Base-by-base conservation (phyloP, 768 basidiomycete species). In the Naganishia vaughanmartiniae region DNA sequence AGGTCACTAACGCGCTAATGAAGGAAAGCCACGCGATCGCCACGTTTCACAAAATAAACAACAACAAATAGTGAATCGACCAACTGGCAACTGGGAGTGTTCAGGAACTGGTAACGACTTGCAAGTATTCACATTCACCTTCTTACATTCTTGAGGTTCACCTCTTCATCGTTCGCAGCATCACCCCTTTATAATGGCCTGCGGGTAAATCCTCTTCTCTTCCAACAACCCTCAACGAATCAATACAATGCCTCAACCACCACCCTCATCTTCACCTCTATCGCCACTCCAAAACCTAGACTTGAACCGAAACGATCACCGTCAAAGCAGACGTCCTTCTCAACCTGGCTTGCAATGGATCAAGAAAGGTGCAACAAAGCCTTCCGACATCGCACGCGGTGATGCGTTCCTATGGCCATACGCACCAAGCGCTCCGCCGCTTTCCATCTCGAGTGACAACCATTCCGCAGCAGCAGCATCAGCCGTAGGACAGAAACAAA, bases 231-330 rank as follows among this genome's bases (percentile, higher is more conserved):
- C 48, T 51, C 21, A 4, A 51, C 48, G 48, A 51, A 51, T 26
- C 48, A 26, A 1, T 45, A 65, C 31, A 65, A 28, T 46, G 42
- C 60, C 33, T 24, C 36, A 45, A 53, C 65, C 65, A 53, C 42
- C 17, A 28, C 45, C 48, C 53, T 31, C 65, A 28, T 28, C 55
- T 7, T 51, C 65, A 28, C 55, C 55, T 31, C 17, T 57, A 26
- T 39, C 42, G 30, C 65, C 65, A 51, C 65, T 51, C 48, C 48
- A 51, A 26, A n/a, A 4, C 24, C 48, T 51, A 15, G 48, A 51
- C n/a, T 4, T 51, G 21, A 51, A 51, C 24, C 4, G 48, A n/a
- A 51, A n/a, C 48, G 48, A 51, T n/a, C 48, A 51, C 4, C 48
- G 48, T 42, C 5, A 7, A 42, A 42, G 42, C 42, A 42, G 42